Evolutionary conservation across 2,329 filamentous ascomycete species (phyloP), one percentile per base, ranked within the genome.

Genomic region (Ophiocordyceps robertsii): DNA sequence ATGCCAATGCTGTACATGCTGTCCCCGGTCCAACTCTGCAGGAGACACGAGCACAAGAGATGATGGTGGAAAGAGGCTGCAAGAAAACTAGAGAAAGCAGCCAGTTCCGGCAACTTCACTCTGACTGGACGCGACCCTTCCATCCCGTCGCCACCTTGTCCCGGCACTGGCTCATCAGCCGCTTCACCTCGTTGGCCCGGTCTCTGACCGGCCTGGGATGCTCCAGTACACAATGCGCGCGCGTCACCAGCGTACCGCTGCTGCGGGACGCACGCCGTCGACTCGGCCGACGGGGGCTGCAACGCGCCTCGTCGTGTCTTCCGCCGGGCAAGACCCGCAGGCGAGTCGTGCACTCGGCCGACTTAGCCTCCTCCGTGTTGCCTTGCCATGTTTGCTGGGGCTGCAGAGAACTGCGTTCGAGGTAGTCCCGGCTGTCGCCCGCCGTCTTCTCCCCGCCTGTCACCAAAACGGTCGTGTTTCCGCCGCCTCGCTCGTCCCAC

Each of bases 91-190:
- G 9, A 27, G 24, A 27, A 27, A 27, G 24, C 24, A 27, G 9
- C 24, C 3, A 9, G 24, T 9, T 6, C 24, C 24, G 3, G 3
- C 24, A 27, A 7, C 24, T 6, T 17, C 17, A 53, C 32, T 53
- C 50, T 14, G 46, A 46, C 35, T 51, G 45, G 0, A 50, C 49
- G 2, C 43, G 49, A 12, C 51, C 48, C 13, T 53, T 46, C 36
- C 46, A 47, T 17, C 51, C 49, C 37, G 40, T n/a, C 19, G 39
- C 40, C 21, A 51, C 43, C 7, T 47, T 56, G 11, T 52, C 49
- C 38, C 51, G 54, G 40, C 55, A 61, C 17, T 60, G 41, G 35
- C 52, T 56, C 3, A 54, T 50, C 7, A 63, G 44, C 21, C 57
- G 48, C 44, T 47, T 55, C 41, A 60, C 41, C 41, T 62, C 57